Evolutionary conservation across 192 early-diverging fungal genomes (phyloP).

Genomic region (Diversispora eburnea): DNA sequence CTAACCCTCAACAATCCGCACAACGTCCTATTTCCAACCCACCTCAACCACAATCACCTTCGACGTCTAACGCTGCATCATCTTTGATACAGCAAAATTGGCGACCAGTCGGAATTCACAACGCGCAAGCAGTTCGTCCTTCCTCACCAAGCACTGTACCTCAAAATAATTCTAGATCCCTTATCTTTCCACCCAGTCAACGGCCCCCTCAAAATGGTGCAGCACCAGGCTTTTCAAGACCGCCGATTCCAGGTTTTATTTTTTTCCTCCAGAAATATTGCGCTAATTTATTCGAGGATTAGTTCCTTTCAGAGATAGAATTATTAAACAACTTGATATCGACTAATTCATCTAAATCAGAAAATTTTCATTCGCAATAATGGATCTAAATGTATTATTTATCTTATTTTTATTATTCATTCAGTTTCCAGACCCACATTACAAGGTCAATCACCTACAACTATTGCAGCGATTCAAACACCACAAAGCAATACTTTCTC

Average conservation of each 20-base stretch:
- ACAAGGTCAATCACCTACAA: background rate
- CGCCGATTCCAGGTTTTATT: no score
- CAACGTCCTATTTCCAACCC: conserved; percentile 14
- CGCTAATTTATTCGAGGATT: no score
- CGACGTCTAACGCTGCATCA: conserved; percentile 8
- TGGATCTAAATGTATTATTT: no score
- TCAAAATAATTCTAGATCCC: background rate
- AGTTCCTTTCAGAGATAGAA: no score
- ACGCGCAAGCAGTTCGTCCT: no score
- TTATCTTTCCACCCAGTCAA: no score
- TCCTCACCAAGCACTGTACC: background rate
- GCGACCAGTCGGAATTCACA: background rate
- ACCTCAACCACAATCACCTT: conserved; percentile 22
- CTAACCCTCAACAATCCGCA: conserved; percentile 14
- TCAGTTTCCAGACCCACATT: background rate
- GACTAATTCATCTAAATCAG: no score
- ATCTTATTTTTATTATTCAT: background rate
- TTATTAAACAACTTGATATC: no score
- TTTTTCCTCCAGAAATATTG: no score
- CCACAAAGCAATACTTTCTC: background rate
- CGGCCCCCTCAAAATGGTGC: no score
- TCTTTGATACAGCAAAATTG: conserved; percentile 15
- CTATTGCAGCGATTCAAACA: background rate
- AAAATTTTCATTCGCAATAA: no score
- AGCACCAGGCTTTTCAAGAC: no score